Evolutionary conservation across 306 rosid species (phyloP).

Genomic region (Chamaecrista fasciculata): DNA sequence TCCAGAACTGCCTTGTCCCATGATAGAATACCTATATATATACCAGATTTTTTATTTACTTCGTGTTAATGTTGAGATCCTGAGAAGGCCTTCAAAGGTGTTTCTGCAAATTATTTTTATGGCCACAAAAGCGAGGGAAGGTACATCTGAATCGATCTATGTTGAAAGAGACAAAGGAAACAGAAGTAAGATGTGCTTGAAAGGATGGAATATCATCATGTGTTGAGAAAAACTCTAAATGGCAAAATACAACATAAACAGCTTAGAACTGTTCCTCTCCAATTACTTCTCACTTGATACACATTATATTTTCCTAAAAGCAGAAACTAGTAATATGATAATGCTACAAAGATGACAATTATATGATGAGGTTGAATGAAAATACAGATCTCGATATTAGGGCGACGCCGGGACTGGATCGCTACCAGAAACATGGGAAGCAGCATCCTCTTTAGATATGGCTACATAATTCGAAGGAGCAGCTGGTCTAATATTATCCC

Average conservation of each 20-base stretch:
- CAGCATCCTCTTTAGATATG: conserved; percentile 78
- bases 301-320: conserved; percentile 55
- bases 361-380: conserved; percentile 29
- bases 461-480: conserved; percentile 90
- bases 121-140: background rate
- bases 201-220: conserved; percentile 28
- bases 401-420: conserved; percentile 72
- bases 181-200: background rate
- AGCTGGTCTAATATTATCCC: conserved; percentile 57
- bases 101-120: background rate
- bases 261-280: conserved; percentile 38
- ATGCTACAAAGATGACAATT: conserved; percentile 49
- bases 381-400: conserved; percentile 34
- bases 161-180: background rate
- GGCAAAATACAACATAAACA: conserved; percentile 43
- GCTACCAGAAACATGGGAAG: conserved; percentile 72
- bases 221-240: conserved; percentile 41
- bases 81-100: background rate
- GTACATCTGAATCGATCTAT: background rate
- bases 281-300: conserved; percentile 42
- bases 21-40: no score
- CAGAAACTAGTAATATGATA: conserved; percentile 44
- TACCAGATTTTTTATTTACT: no score
- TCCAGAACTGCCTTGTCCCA: no score
- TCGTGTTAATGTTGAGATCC: background rate